Percentiles rank a stretch among this genome's conserved stretches.
These are phyloP conservation scores for Echeveria elegans DNA, from an alignment of 164 flowering plant genomes.

Conservation along the genomic window DNA sequence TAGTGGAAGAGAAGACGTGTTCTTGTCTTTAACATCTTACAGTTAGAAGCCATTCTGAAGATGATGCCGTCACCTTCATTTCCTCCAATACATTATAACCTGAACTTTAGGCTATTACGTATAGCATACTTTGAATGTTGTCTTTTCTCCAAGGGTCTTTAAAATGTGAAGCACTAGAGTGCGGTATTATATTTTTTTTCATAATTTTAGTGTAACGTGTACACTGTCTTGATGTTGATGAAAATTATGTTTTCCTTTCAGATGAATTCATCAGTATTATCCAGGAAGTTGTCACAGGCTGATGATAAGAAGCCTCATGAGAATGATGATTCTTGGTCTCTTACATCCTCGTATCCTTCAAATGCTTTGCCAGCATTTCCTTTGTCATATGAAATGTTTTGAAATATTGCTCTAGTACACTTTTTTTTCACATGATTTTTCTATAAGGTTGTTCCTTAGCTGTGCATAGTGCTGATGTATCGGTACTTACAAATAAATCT, in stretches of 20 bases:
- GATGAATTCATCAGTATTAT: neutral
- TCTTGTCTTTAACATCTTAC: too few species aligned
- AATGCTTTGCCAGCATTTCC: neutral
- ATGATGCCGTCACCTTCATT: too few species aligned
- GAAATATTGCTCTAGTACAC: neutral
- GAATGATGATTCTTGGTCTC: constrained; percentile 77
- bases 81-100: neutral
- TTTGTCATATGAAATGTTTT: neutral
- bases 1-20: too few species aligned
- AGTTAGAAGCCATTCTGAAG: too few species aligned
- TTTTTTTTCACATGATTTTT: neutral
- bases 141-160: constrained; percentile 36
- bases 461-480: constrained; percentile 44
- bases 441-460: constrained; percentile 31
- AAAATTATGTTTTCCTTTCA: neutral
- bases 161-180: constrained; percentile 30
- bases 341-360: constrained; percentile 85
- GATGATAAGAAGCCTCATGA: constrained; percentile 44
- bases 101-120: neutral
- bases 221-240: constrained; percentile 12
- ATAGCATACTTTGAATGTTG: neutral
- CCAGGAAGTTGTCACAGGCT: neutral
- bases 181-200: neutral
- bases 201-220: constrained; percentile 39
- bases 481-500: constrained; percentile 38